Conservation (phyloP, 177 flowering plant species). For the Vitis hybrid region DNA sequence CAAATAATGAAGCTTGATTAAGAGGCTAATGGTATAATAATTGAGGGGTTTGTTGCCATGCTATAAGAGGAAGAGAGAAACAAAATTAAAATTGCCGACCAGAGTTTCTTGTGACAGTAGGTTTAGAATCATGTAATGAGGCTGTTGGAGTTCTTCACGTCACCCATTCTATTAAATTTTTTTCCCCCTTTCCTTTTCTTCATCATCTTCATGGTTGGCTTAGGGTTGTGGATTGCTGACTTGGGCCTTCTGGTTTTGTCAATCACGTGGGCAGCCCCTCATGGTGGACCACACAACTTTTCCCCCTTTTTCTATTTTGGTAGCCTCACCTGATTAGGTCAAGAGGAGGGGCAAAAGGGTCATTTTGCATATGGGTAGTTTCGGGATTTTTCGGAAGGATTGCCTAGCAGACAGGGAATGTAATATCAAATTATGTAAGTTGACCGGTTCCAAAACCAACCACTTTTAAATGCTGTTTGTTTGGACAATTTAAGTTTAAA, state of each 20-base stretch:
- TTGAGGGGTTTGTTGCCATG: slow-evolving; percentile 3
- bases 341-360: slow-evolving; percentile 9
- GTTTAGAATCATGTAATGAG: slow-evolving; percentile 33
- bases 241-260: slow-evolving; percentile 29
- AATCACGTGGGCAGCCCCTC: slow-evolving; percentile 56
- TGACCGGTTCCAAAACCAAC: slow-evolving; percentile 50
- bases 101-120: slow-evolving; percentile 58
- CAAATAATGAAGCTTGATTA: slow-evolving; percentile 8
- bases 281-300: slow-evolving; percentile 33
- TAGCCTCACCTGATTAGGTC: slow-evolving; percentile 25
- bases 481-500: slow-evolving; percentile 21
- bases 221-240: slow-evolving; percentile 35
- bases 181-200: no score
- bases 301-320: background rate
- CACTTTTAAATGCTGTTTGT: slow-evolving; percentile 20
- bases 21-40: slow-evolving; percentile 4
- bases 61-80: slow-evolving; percentile 12
- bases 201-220: slow-evolving; percentile 24
- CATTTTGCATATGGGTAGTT: slow-evolving; percentile 10
- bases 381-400: slow-evolving; percentile 9
- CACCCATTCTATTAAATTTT: slow-evolving; percentile 37
- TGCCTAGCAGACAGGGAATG: slow-evolving; percentile 29
- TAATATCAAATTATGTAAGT: slow-evolving; percentile 19
- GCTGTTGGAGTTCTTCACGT: slow-evolving; percentile 72
- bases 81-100: slow-evolving; percentile 44